These are phyloP conservation scores for Platanus orientalis DNA, from an alignment of 164 flowering plant genomes.

Conservation along the genomic window DNA sequence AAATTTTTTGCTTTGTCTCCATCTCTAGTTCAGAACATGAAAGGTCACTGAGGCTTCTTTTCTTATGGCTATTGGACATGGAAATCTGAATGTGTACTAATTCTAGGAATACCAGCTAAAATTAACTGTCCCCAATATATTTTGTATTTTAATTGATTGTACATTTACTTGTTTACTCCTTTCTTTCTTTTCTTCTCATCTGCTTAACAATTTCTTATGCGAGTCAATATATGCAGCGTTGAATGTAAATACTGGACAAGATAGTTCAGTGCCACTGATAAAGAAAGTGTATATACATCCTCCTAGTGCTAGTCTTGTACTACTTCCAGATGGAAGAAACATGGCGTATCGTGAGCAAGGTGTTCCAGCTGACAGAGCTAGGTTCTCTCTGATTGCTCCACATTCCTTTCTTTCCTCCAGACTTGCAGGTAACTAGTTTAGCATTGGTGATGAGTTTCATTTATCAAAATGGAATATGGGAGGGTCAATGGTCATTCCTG, in stretches of 20 bases:
- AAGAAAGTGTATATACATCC: slow-evolving; percentile 67
- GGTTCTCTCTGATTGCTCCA: slow-evolving; percentile 59
- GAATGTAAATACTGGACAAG: slow-evolving; percentile 32
- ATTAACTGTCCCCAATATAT: too few species aligned
- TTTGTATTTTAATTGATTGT: too few species aligned
- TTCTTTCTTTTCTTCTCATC: background rate
- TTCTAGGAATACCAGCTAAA: too few species aligned
- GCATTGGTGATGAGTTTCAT: slow-evolving; percentile 1
- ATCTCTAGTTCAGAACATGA: too few species aligned
- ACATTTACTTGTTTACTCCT: background rate
- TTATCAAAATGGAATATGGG: background rate
- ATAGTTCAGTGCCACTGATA: slow-evolving; percentile 24
- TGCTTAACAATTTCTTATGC: slow-evolving; percentile 6
- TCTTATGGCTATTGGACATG: too few species aligned
- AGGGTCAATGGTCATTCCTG: background rate
- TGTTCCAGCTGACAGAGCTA: slow-evolving; percentile 66
- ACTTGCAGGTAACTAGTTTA: slow-evolving; percentile 54
- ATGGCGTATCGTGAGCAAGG: slow-evolving; percentile 80
- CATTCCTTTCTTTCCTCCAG: slow-evolving; percentile 92
- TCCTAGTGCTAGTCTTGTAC: slow-evolving; percentile 61
- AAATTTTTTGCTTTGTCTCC: too few species aligned
- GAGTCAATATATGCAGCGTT: slow-evolving; percentile 47
- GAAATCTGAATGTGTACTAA: too few species aligned
- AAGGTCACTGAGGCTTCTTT: too few species aligned
- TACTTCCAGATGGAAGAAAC: slow-evolving; percentile 86